Evolutionary conservation across 164 flowering plant genomes (phyloP), one percentile per base, ranked within the genome.

Genomic region (Vitis labrusca): DNA sequence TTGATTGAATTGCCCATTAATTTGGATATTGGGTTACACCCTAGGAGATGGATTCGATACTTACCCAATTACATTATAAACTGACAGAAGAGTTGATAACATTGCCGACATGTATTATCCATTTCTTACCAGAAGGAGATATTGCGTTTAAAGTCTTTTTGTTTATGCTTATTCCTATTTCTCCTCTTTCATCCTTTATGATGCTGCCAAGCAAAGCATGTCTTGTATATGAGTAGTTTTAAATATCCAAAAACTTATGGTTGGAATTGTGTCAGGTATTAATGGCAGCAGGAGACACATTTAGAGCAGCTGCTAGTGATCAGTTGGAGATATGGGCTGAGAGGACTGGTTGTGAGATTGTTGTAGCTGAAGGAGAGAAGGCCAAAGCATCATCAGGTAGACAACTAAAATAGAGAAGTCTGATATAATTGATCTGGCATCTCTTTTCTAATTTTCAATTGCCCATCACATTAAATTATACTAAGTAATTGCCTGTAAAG

Each of bases 261-360:
- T 76, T 71, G 67, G 63, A 69, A 59, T 75, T 68, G 57, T 80
- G 37, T 69, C 80, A 94, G 99, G 78, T 95, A 79, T 76, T 95
- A 74, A 81, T 92, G 92, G 99, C 99, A 66, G 99, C 99, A 9
- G 99, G 99, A 60, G 99, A 95, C 74, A 95, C 98, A 71, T 95
- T 90, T 80, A 83, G 99, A 74, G 99, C 99, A 70, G 99, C 99
- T 83, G 98, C 99, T 27, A 84, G 92, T 83, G 99, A 95, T 77
- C 99, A 92, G 74, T 83, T 95, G 51, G 98, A 90, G 78, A 86
- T 95, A 63, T 95, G 98, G 98, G 99, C 97, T 59, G 89, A 92
- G 81, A 89, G 99, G 70, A 86, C 96, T 12, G 94, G 80, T 5
- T 95, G 93, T 78, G 97, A 92, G 81, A 95, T 95, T 81, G 94